These are phyloP conservation scores for Trypanosoma brucei DNA, from an alignment of 208 protist genomes.

Conservation along the genomic window DNA sequence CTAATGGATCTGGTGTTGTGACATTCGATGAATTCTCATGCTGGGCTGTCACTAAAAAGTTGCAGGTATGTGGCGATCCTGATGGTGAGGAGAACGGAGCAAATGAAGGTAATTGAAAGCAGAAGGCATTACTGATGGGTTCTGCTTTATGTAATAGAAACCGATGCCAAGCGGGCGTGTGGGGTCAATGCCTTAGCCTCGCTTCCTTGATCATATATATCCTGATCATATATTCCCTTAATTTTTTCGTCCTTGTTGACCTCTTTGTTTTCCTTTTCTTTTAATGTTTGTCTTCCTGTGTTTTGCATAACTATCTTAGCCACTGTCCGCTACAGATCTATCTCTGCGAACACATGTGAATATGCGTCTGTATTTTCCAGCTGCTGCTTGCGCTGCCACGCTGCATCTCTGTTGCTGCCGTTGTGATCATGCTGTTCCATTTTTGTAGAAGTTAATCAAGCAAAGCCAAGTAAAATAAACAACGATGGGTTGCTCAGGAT, in stretches of 20 bases:
- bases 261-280: neutral
- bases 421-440: too few species aligned
- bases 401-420: too few species aligned
- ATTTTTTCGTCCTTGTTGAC: constrained; percentile 3
- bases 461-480: too few species aligned
- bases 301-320: too few species aligned
- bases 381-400: too few species aligned
- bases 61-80: constrained; percentile 61
- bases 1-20: constrained; percentile 60
- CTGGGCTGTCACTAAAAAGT: constrained; percentile 47
- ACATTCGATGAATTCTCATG: constrained; percentile 78
- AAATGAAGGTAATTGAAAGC: too few species aligned
- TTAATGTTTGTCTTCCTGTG: too few species aligned
- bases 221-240: constrained; percentile 7
- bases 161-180: neutral
- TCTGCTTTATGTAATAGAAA: neutral
- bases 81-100: constrained; percentile 20
- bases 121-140: constrained; percentile 15
- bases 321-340: too few species aligned
- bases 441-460: too few species aligned
- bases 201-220: constrained; percentile 7
- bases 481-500: neutral
- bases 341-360: too few species aligned
- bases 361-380: too few species aligned
- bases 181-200: too few species aligned